A percentile compares a stretch with the other conserved stretches of the same genome.
Evolutionary conservation across 768 basidiomycete genomes (phyloP).

Genomic region (Pleurotus tuber-regium): DNA sequence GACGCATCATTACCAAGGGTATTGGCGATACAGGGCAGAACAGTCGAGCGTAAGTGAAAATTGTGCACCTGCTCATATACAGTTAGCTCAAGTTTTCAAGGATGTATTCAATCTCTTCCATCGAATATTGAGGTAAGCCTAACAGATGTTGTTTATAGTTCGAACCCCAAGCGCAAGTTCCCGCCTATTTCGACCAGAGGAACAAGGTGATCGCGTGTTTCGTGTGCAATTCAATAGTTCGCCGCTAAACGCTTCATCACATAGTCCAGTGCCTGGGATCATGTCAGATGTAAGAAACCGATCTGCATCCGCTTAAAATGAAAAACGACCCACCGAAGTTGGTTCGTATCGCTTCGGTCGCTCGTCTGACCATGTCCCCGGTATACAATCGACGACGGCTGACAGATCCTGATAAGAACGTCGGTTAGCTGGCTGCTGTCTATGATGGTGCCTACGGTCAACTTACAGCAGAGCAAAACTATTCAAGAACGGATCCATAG

Average conservation of each 20-base stretch:
- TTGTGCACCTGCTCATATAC: too few relatives aligned
- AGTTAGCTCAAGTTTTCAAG: too few relatives aligned
- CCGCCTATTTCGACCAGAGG: too few relatives aligned
- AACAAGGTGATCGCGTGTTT: too few relatives aligned
- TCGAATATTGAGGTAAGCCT: too few relatives aligned
- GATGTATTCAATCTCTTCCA: too few relatives aligned
- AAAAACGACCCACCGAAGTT: slow-evolving; percentile 30
- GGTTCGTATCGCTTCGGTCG: slow-evolving; percentile 51
- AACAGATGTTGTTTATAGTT: too few relatives aligned
- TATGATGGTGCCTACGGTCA: neutral
- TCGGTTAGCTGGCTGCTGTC: too few relatives aligned
- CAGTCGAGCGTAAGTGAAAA: too few relatives aligned
- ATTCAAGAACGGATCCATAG: neutral
- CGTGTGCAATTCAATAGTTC: slow-evolving; percentile 29
- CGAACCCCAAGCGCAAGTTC: too few relatives aligned
- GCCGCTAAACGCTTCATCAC: slow-evolving; percentile 36
- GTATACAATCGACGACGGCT: slow-evolving; percentile 46
- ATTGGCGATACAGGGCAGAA: too few relatives aligned
- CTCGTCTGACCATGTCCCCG: slow-evolving; percentile 45
- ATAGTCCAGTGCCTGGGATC: slow-evolving; percentile 32
- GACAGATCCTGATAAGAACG: slow-evolving; percentile 32
- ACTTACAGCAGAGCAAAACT: slow-evolving; percentile 34
- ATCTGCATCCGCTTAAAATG: neutral
- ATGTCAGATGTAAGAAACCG: neutral
- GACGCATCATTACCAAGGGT: too few relatives aligned